These are phyloP conservation scores for Paramecium sexaurelia DNA, from an alignment of 73 alveolate species.

Conservation along the genomic window DNA sequence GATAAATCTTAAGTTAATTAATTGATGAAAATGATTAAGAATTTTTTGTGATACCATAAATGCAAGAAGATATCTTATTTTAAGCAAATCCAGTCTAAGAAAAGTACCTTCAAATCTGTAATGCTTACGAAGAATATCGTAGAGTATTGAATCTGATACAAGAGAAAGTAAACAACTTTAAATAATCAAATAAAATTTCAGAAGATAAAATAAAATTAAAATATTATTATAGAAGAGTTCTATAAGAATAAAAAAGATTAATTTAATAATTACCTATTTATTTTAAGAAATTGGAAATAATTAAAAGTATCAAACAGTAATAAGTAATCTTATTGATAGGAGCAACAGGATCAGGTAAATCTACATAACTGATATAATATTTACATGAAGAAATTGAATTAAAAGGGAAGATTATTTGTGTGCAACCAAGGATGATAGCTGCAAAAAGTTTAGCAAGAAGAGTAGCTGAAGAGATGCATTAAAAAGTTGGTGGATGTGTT, in stretches of 20 bases:
- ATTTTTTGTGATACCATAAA: not conserved
- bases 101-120: not conserved
- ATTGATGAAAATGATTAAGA: not conserved
- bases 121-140: not conserved
- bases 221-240: not conserved
- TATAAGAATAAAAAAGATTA: not conserved
- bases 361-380: slow-evolving; percentile 98
- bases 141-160: not conserved
- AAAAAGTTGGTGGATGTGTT: slow-evolving; percentile 96
- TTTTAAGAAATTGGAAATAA: not conserved
- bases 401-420: slow-evolving; percentile 87
- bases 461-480: slow-evolving; percentile 98
- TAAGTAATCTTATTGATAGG: slow-evolving; percentile 95
- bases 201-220: not conserved
- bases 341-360: slow-evolving; percentile 99
- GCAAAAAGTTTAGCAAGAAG: slow-evolving; percentile 96
- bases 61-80: not conserved
- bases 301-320: slow-evolving; percentile 71
- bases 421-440: slow-evolving; percentile 99
- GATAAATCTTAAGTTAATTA: not conserved
- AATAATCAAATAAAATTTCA: not conserved
- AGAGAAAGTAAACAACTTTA: not conserved
- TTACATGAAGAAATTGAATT: slow-evolving; percentile 73
- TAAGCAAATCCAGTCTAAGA: not conserved
- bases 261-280: not conserved